Evolutionary conservation across 1,139 yeast species (phyloP).

Genomic region (Lodderomyces metapsilosis): DNA sequence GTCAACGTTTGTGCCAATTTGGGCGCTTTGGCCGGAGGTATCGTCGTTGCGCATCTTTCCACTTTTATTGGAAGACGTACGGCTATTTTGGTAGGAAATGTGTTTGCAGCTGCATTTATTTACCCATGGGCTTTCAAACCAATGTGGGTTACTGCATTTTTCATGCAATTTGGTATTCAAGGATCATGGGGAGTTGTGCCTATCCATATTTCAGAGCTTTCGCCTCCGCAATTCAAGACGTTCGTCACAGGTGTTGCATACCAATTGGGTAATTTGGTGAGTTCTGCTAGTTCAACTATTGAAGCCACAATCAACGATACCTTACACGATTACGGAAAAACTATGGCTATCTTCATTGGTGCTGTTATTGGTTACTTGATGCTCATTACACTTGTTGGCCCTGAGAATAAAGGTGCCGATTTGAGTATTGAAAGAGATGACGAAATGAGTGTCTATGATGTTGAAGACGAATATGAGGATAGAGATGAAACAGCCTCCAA

Average conservation of each 20-base stretch:
- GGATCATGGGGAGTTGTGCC: conserved; percentile 91
- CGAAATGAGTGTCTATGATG: conserved; percentile 10
- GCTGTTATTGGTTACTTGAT: conserved; percentile 67
- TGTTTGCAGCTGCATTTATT: conserved; percentile 63
- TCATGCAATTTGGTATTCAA: conserved; percentile 77
- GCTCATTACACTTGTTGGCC: conserved; percentile 63
- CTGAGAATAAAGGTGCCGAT: conserved; percentile 58
- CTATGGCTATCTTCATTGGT: conserved; percentile 82
- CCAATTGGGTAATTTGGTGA: conserved; percentile 81
- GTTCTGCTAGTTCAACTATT: conserved; percentile 81
- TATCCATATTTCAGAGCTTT: conserved; percentile 69
- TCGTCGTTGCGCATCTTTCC: conserved; percentile 35
- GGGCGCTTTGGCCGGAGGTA: conserved; percentile 41
- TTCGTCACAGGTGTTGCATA: conserved; percentile 74
- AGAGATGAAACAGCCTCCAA: conserved; percentile 6
- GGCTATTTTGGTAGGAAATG: conserved; percentile 51
- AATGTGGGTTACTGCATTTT: conserved; percentile 69
- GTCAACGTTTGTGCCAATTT: conserved; percentile 38
- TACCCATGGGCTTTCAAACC: conserved; percentile 72
- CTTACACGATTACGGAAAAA: conserved; percentile 38
- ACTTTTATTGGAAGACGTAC: conserved; percentile 38
- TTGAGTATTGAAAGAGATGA: conserved; percentile 26
- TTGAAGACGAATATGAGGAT: conserved; percentile 9
- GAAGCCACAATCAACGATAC: conserved; percentile 55
- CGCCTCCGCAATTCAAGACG: conserved; percentile 74